Conservation (phyloP, 202 grass and related monocot genomes). For the Panicum hallii region DNA sequence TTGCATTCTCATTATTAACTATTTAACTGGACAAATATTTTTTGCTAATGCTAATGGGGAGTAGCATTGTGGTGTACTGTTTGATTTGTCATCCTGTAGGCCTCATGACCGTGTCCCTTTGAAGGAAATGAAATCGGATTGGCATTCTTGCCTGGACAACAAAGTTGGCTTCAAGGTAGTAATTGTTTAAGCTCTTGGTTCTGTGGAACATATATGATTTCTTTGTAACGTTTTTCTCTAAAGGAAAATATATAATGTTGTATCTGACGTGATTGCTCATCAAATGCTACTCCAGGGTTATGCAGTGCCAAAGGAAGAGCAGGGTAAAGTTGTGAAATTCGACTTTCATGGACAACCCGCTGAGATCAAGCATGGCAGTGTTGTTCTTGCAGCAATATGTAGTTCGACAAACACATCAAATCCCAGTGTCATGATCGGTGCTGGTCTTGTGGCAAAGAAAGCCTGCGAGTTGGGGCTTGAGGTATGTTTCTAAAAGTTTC, state of each 20-base stretch:
- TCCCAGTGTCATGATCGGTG: slow-evolving; percentile 74
- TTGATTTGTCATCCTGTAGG: slow-evolving; percentile 34
- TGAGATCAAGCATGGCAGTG: slow-evolving; percentile 76
- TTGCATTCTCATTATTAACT: too few relatives aligned
- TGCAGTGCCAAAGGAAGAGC: slow-evolving; percentile 64
- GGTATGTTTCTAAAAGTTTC: slow-evolving; percentile 35
- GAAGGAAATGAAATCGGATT: slow-evolving; percentile 83
- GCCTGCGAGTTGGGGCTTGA: slow-evolving; percentile 65
- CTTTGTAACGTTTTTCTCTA: too few relatives aligned
- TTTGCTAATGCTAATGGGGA: too few relatives aligned
- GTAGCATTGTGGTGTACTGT: too few relatives aligned
- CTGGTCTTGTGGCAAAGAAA: slow-evolving; percentile 81
- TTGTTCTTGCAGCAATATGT: slow-evolving; percentile 75
- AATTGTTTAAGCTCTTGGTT: too few relatives aligned
- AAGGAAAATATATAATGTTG: too few relatives aligned
- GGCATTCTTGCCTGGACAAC: slow-evolving; percentile 75
- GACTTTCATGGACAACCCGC: slow-evolving; percentile 58
- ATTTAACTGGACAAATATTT: too few relatives aligned
- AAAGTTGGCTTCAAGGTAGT: slow-evolving; percentile 68
- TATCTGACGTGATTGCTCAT: too few relatives aligned
- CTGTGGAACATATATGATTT: too few relatives aligned
- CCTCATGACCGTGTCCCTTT: slow-evolving; percentile 80
- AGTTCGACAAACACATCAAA: slow-evolving; percentile 91
- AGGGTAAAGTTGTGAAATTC: slow-evolving; percentile 75
- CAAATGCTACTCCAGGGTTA: slow-evolving; percentile 34